Base-by-base conservation (phyloP, 2,329 filamentous ascomycete genomes). In the Diaporthe nobilis region DNA sequence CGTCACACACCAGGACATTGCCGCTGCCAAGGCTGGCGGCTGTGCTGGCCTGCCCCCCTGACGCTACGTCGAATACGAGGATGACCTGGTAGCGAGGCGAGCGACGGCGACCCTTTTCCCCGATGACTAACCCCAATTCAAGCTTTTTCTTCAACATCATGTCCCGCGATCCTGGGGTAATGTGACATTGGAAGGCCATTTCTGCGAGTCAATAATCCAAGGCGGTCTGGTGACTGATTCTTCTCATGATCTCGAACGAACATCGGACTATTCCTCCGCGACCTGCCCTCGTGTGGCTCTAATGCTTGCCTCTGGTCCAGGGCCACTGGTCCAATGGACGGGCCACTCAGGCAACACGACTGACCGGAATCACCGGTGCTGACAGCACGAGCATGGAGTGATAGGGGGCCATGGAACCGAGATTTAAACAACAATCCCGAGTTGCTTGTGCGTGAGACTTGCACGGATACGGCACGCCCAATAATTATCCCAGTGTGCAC, bases 11-110 rank as follows among this genome's bases (percentile, higher is more conserved):
- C 31, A 55, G 47, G 47, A 55, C 65, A 70, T 70, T 70, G 34
- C 65, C 49, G 65, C 65, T 70, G 65, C 65, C 65, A 70, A 70
- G 65, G 34, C n/a, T 20, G 49, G 65, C 65, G 49, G 65, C 65
- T 70, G 49, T 68, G 65, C 65, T 55, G 65, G 65, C 65, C 34
- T 39, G 8, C 44, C 44, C 63, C 63, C 47, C 44, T 51, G 47
- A 34, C 65, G n/a, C 65, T 42, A 53, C 47, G 12, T 68, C 47
- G 65, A 68, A 68, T 68, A 68, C 65, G 65, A 68, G 65, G 34
- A 70, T 55, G 47, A 55, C 65, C 65, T 55, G 49, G 65, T 70
- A 42, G 34, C 47, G 47, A 68, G 31, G 65, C 55, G 31, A 70
- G 49, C 65, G 49, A 55, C 22, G 49, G 31, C 31, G 22, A 22